Conservation (phyloP, 345 rosid genomes). For the Barbarea vulgaris region DNA sequence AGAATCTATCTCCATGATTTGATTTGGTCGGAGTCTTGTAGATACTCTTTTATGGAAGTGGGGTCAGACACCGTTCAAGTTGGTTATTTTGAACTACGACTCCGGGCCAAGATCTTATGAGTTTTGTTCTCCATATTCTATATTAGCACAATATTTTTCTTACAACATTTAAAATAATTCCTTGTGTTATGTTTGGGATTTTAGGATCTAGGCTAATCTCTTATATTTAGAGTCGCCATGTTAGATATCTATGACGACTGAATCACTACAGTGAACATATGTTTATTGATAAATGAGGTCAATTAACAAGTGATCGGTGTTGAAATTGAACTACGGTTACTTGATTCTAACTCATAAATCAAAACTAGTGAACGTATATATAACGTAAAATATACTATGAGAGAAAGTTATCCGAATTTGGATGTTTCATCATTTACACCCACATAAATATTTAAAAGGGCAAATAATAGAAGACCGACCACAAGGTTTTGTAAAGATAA, state of each 20-base stretch:
- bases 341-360: background rate
- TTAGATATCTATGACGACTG: background rate
- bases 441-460: constrained; percentile 27
- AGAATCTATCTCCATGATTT: constrained; percentile 38
- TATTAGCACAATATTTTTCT: background rate
- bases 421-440: constrained; percentile 32
- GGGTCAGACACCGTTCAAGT: constrained; percentile 37
- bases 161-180: background rate
- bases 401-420: constrained; percentile 31
- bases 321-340: background rate
- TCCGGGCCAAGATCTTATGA: constrained; percentile 22
- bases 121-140: constrained; percentile 23
- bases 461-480: constrained; percentile 42
- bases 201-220: background rate
- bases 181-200: background rate
- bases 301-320: background rate
- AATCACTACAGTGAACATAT: background rate
- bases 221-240: background rate
- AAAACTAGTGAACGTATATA: constrained; percentile 1
- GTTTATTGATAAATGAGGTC: background rate
- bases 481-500: constrained; percentile 33
- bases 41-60: constrained; percentile 26
- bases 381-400: background rate
- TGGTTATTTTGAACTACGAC: constrained; percentile 10
- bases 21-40: constrained; percentile 28